Conservation (phyloP, 495 filamentous ascomycete species). For the Tetracladium marchalianum region DNA sequence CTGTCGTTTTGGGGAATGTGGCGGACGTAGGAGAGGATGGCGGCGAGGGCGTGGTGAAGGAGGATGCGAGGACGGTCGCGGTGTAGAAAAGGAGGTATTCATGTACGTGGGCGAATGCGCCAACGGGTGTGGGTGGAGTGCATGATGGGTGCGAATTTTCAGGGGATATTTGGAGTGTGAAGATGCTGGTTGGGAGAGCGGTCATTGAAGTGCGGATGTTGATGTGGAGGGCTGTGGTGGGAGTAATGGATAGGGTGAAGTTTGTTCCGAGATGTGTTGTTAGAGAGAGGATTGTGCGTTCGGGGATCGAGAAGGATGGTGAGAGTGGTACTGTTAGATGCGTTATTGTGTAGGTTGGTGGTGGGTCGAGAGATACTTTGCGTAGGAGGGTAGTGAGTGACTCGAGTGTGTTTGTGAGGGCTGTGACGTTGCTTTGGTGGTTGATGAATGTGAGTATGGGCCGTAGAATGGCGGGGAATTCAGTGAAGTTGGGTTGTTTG, state of each 20-base stretch:
- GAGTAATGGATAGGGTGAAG: slow-evolving; percentile 28
- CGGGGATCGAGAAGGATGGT: slow-evolving; percentile 19
- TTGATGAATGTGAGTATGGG: slow-evolving; percentile 55
- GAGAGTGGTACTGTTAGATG: background rate
- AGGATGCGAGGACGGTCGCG: slow-evolving; percentile 8
- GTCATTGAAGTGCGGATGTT: background rate
- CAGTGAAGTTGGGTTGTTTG: too few relatives aligned
- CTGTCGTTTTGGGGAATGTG: too few relatives aligned
- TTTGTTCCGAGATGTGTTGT: slow-evolving; percentile 33
- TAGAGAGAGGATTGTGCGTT: slow-evolving; percentile 31
- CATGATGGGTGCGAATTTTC: slow-evolving; percentile 25
- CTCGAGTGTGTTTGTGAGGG: slow-evolving; percentile 28
- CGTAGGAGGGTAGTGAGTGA: slow-evolving; percentile 28
- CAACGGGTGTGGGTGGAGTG: background rate
- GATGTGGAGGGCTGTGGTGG: slow-evolving; percentile 31
- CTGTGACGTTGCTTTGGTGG: slow-evolving; percentile 39
- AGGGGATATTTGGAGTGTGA: slow-evolving; percentile 32
- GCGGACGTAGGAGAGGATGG: background rate
- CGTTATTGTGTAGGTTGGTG: slow-evolving; percentile 4
- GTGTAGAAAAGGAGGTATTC: slow-evolving; percentile 16
- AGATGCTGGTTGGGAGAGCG: slow-evolving; percentile 32
- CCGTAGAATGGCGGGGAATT: slow-evolving; percentile 37
- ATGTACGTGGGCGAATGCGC: background rate
- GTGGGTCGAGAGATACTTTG: slow-evolving; percentile 28
- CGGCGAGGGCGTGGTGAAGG: background rate